These are phyloP conservation scores for Eimeria falciformis DNA, from an alignment of 169 alveolate species.

Conservation along the genomic window DNA sequence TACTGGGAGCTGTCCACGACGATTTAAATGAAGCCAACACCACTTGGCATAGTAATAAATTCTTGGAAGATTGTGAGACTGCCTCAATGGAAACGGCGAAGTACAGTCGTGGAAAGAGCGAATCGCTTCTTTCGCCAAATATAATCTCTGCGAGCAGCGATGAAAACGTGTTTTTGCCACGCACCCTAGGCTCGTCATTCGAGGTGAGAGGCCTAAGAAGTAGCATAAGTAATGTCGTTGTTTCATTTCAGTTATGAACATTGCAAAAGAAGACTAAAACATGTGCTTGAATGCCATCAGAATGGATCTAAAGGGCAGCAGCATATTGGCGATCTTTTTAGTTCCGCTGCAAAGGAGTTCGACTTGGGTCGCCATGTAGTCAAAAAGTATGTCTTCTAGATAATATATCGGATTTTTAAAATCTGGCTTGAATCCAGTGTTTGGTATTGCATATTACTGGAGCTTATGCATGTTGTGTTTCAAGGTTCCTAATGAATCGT, in stretches of 20 bases:
- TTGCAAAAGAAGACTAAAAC: not conserved
- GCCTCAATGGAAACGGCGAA: not conserved
- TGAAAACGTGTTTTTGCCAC: slow-evolving; percentile 1
- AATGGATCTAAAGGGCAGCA: not conserved
- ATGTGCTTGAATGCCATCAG: not conserved
- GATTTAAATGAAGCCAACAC: no score
- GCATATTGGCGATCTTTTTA: not conserved
- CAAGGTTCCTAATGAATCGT: slow-evolving; percentile 71
- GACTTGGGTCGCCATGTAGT: slow-evolving; percentile 63
- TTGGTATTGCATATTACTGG: no score
- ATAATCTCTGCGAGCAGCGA: not conserved
- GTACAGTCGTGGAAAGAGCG: not conserved
- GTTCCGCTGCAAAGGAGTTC: not conserved
- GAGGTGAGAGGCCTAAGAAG: no score
- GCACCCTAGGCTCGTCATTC: not conserved
- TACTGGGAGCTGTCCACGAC: not conserved
- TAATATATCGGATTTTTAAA: no score
- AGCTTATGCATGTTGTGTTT: not conserved
- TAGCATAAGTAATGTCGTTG: no score
- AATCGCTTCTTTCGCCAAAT: not conserved
- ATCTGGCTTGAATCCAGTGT: no score
- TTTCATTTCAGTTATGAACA: not conserved
- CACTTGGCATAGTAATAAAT: no score
- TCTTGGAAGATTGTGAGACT: not conserved
- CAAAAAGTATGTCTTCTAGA: slow-evolving; percentile 22